Evolutionary conservation across 768 basidiomycete genomes (phyloP).

Genomic region (Coprinellus micaceus): DNA sequence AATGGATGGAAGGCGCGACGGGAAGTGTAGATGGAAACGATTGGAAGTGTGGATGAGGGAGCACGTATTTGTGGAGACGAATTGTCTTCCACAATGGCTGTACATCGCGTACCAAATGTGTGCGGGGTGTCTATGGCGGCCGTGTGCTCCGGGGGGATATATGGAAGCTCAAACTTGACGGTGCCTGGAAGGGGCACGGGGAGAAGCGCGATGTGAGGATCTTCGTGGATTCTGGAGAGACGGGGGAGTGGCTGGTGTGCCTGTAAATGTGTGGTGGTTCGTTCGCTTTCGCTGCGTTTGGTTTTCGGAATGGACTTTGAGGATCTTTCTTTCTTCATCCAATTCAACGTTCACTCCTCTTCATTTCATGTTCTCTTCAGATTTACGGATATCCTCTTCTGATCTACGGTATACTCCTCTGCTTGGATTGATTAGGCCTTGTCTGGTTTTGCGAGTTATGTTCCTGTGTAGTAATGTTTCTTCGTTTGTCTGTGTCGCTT

Average conservation of each 20-base stretch:
- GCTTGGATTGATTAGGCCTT: too few species aligned
- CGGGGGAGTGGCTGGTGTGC: too few species aligned
- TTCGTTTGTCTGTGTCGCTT: not conserved
- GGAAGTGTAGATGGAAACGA: not conserved
- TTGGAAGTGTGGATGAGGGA: not conserved
- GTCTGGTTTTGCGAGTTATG: too few species aligned
- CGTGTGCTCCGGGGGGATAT: not conserved
- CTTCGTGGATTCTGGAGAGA: too few species aligned
- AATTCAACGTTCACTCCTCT: not conserved
- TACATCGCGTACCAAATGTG: not conserved
- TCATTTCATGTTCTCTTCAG: not conserved
- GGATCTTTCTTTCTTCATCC: not conserved
- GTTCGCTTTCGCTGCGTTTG: not conserved
- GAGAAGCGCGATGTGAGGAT: too few species aligned
- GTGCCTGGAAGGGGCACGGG: too few species aligned
- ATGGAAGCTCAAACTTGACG: not conserved
- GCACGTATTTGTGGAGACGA: not conserved
- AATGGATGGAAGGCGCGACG: too few species aligned
- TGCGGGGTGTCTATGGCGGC: constrained; percentile 2
- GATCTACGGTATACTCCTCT: not conserved
- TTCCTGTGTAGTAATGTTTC: too few species aligned
- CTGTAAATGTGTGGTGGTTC: too few species aligned
- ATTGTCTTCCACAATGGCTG: not conserved
- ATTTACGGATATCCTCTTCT: not conserved
- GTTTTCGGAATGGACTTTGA: not conserved